A percentile compares a stretch with the other conserved stretches of the same genome.
phyloP scores from a whole-genome alignment of 2,329 filamentous ascomycete genomes.

The Colletotrichum tabaci region DNA sequence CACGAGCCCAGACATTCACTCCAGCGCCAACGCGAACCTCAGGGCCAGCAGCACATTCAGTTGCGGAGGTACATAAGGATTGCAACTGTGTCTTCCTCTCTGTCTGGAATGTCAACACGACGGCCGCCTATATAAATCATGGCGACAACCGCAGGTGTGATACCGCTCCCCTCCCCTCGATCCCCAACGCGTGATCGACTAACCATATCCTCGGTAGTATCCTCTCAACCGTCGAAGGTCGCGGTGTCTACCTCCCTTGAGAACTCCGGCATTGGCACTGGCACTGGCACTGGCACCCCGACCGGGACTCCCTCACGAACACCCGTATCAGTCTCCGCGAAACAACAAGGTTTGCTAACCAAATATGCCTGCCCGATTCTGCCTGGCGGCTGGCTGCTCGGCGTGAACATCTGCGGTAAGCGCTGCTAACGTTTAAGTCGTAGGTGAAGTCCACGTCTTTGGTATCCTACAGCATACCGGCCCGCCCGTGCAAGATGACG shows the following conservation, averaged over 20 bases:
- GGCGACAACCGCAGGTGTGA: slow-evolving; percentile 34
- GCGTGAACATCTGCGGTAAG: not conserved
- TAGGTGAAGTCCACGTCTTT: slow-evolving; percentile 32
- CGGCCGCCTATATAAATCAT: slow-evolving; percentile 13
- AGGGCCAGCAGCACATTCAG: not conserved
- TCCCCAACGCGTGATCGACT: not conserved
- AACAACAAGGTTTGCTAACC: slow-evolving; percentile 25
- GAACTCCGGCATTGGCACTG: not conserved
- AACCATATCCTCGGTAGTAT: slow-evolving; percentile 9
- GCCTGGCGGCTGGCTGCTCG: not conserved
- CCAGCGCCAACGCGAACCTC: not conserved
- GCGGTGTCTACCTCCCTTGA: slow-evolving; percentile 3
- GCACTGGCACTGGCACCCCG: not conserved
- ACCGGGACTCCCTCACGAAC: slow-evolving; percentile 4
- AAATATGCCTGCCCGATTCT: not conserved
- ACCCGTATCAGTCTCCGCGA: not conserved
- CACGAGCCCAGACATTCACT: not conserved
- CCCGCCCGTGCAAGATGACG: slow-evolving; percentile 43
- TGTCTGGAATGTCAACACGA: slow-evolving; percentile 7
- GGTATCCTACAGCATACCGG: slow-evolving; percentile 45
- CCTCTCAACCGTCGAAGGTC: slow-evolving; percentile 18
- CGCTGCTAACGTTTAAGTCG: slow-evolving; percentile 14
- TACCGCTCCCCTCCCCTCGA: not conserved
- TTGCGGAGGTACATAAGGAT: not conserved
- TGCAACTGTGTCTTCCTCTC: not conserved